Evolutionary conservation across 495 filamentous ascomycete species (phyloP).

Genomic region (Talaromyces thailandensis): DNA sequence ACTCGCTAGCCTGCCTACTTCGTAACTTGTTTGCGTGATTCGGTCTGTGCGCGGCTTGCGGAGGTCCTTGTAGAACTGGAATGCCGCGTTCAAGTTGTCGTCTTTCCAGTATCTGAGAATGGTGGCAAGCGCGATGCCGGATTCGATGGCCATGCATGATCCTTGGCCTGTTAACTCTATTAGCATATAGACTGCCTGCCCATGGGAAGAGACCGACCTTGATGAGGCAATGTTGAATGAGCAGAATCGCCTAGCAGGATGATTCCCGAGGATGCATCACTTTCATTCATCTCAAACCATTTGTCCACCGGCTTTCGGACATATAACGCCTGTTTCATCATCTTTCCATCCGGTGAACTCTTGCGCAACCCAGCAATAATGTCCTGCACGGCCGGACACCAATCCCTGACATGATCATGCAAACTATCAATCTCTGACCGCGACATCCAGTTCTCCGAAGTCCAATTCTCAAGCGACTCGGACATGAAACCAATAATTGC

Average conservation of each 20-base stretch:
- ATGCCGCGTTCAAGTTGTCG: neutral
- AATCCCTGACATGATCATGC: constrained; percentile 22
- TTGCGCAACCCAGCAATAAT: neutral
- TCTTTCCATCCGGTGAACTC: neutral
- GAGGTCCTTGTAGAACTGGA: neutral
- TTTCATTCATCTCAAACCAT: neutral
- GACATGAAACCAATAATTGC: neutral
- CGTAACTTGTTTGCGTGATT: neutral
- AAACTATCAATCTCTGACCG: constrained; percentile 22
- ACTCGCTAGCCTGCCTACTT: neutral
- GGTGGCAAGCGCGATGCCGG: neutral
- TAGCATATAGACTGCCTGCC: neutral
- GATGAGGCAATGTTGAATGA: neutral
- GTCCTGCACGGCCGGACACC: constrained; percentile 20
- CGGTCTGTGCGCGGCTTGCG: neutral
- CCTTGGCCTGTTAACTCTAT: neutral
- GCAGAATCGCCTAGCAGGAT: neutral
- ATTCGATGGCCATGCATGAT: neutral
- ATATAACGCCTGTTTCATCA: neutral
- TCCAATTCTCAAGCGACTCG: constrained; percentile 9
- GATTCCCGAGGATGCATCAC: neutral
- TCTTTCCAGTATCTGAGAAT: neutral
- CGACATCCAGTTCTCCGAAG: constrained; percentile 26
- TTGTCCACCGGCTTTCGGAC: neutral
- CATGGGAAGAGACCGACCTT: neutral